Evolutionary conservation across 1,284 basidiomycete species (phyloP).

Genomic region (Inonotus hispidus): DNA sequence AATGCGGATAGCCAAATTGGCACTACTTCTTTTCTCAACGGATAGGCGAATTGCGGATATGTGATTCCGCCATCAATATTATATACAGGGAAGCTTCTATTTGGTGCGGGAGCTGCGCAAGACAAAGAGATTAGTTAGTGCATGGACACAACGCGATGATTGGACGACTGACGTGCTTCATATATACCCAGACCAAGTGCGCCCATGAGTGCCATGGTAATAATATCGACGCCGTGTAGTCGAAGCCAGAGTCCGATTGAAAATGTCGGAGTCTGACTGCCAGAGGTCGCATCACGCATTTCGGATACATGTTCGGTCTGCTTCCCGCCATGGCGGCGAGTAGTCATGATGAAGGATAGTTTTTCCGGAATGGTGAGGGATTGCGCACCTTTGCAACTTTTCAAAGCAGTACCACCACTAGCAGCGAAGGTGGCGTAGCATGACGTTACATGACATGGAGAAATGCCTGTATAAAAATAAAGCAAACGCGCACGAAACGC

Average conservation of each 20-base stretch:
- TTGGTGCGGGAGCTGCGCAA: slow-evolving; percentile 35
- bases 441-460: neutral
- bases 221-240: slow-evolving; percentile 39
- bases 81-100: slow-evolving; percentile 34
- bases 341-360: neutral
- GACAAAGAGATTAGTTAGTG: slow-evolving; percentile 1
- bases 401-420: no score
- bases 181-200: slow-evolving; percentile 47
- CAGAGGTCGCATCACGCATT: neutral
- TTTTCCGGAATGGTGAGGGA: neutral
- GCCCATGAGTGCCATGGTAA: slow-evolving; percentile 43
- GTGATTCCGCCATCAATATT: slow-evolving; percentile 29
- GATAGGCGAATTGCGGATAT: slow-evolving; percentile 29
- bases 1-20: slow-evolving; percentile 49
- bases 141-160: neutral
- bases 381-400: no score
- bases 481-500: slow-evolving; percentile 2
- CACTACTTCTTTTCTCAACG: slow-evolving; percentile 45
- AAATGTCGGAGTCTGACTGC: slow-evolving; percentile 22
- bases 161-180: slow-evolving; percentile 31
- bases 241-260: slow-evolving; percentile 34
- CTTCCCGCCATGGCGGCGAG: neutral
- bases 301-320: neutral
- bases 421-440: neutral
- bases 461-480: neutral